Conservation (phyloP, 768 basidiomycete species). For the Leccinum sublutescens region DNA sequence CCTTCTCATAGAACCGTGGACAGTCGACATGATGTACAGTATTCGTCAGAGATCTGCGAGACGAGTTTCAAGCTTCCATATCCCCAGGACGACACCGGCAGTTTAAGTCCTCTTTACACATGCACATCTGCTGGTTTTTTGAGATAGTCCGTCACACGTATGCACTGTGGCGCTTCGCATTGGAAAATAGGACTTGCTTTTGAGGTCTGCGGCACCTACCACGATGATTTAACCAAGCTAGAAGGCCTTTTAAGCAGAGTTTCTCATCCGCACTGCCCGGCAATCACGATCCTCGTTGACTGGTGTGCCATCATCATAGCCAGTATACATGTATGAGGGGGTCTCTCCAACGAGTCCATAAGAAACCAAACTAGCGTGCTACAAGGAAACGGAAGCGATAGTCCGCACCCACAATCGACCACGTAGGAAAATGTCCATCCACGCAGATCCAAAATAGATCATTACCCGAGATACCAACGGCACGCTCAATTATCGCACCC, state of each 20-base stretch:
- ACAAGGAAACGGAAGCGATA: not conserved
- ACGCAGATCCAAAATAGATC: not conserved
- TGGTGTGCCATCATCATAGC: too few relatives aligned
- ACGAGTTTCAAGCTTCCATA: not conserved
- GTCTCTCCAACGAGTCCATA: not conserved
- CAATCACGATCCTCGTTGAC: not conserved
- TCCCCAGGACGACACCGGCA: not conserved
- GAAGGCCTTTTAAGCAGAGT: not conserved
- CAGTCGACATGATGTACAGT: not conserved
- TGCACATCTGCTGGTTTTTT: not conserved
- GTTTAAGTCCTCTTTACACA: not conserved
- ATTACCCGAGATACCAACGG: not conserved
- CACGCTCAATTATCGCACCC: not conserved
- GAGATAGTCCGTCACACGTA: not conserved
- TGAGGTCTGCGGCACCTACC: not conserved
- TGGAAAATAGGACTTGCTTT: not conserved
- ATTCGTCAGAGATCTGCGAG: not conserved
- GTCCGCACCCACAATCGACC: not conserved
- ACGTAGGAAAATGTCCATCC: not conserved
- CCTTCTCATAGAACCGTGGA: not conserved
- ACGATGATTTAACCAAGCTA: not conserved
- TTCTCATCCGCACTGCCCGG: not conserved
- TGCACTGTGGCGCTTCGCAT: not conserved
- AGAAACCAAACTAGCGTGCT: not conserved
- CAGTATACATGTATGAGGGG: too few relatives aligned